Conservation (phyloP, 129 eudicot species). For the Chrysanthemum seticuspe region DNA sequence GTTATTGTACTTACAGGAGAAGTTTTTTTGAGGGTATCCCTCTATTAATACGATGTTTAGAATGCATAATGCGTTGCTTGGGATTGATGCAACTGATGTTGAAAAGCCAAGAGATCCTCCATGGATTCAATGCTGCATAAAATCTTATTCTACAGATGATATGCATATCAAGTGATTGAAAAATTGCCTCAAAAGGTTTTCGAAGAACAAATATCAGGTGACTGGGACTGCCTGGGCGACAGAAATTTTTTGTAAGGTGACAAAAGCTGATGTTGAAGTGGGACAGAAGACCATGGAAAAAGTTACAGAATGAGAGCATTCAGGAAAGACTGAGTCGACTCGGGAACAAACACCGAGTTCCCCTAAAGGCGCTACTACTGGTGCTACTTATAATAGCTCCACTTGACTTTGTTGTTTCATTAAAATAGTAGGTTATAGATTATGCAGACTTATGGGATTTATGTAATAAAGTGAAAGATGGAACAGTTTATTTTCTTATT, state of each 20-base stretch:
- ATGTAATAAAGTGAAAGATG: not conserved
- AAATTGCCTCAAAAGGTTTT: too few relatives aligned
- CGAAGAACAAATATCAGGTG: constrained; percentile 12
- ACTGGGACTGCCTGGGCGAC: constrained; percentile 85
- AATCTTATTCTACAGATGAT: too few relatives aligned
- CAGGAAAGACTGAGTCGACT: constrained; percentile 33
- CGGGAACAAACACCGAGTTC: constrained; percentile 28
- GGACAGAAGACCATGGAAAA: constrained; percentile 82
- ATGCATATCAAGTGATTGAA: too few relatives aligned
- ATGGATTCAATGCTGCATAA: too few relatives aligned
- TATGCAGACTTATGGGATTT: constrained; percentile 25
- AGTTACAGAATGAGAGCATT: constrained; percentile 62
- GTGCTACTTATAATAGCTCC: not conserved
- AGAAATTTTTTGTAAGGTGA: constrained; percentile 68
- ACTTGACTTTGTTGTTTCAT: constrained; percentile 20
- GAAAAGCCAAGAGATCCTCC: too few relatives aligned
- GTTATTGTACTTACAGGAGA: too few relatives aligned
- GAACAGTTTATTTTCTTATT: constrained; percentile 14
- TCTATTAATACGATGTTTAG: too few relatives aligned
- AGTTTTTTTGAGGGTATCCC: too few relatives aligned
- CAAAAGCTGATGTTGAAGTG: constrained; percentile 84
- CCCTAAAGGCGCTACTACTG: constrained; percentile 17
- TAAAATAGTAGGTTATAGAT: constrained; percentile 29
- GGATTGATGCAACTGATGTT: too few relatives aligned
- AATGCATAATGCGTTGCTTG: too few relatives aligned